These are phyloP conservation scores for Xylaria nigripes DNA, from an alignment of 495 filamentous ascomycete genomes.

Conservation along the genomic window DNA sequence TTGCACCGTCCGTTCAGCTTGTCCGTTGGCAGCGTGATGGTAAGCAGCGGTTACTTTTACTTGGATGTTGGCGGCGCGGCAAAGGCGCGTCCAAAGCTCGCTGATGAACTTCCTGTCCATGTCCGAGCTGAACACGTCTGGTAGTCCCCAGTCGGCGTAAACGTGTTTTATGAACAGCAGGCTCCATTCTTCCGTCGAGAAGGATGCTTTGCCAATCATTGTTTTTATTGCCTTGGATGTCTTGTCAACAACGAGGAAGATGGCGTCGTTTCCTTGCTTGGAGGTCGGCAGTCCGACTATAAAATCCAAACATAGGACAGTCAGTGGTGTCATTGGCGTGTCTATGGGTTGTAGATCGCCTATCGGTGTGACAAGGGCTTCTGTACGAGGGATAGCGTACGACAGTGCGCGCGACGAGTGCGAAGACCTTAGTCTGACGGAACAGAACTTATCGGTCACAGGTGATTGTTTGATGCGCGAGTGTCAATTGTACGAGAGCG, in stretches of 20 bases:
- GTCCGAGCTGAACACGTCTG: not conserved
- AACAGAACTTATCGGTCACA: too few species aligned
- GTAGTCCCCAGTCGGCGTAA: slow-evolving; percentile 1
- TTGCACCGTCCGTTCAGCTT: not conserved
- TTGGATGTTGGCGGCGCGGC: not conserved
- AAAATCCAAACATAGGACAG: not conserved
- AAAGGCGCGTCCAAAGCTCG: not conserved
- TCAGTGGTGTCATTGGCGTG: not conserved
- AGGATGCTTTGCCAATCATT: not conserved
- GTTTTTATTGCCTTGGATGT: not conserved
- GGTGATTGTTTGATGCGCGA: too few species aligned
- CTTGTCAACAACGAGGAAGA: not conserved
- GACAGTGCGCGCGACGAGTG: too few species aligned
- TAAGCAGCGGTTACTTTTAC: not conserved
- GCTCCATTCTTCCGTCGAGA: not conserved
- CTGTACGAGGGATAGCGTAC: too few species aligned
- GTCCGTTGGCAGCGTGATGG: not conserved
- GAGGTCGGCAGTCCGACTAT: not conserved
- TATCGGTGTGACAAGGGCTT: too few species aligned
- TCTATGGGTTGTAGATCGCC: not conserved
- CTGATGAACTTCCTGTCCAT: slow-evolving; percentile 2
- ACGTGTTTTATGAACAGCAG: not conserved
- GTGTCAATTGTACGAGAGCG: too few species aligned
- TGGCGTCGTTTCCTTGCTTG: not conserved
- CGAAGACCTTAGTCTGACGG: too few species aligned